Percentiles rank a stretch among this genome's conserved stretches.
phyloP scores from a whole-genome alignment of 495 filamentous ascomycete genomes.

The Neurospora intermedia region DNA sequence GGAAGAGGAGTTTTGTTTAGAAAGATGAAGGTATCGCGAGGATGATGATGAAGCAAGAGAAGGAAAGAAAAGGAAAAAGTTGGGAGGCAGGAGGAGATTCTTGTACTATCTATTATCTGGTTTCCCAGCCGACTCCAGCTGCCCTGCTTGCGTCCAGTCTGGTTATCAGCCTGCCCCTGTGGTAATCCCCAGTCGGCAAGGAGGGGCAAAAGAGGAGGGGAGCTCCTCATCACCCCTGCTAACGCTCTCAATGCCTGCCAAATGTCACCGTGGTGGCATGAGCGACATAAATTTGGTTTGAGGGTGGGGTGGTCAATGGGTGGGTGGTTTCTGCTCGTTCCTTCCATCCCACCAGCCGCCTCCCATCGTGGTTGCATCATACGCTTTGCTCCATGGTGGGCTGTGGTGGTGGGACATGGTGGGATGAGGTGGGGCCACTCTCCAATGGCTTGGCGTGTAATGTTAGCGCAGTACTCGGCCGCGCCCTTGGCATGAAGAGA shows the following conservation, averaged over 20 bases:
- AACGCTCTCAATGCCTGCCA: neutral
- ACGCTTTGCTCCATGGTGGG: neutral
- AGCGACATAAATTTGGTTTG: constrained; percentile 26
- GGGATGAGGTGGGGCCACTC: neutral
- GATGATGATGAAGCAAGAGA: neutral
- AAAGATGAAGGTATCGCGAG: neutral
- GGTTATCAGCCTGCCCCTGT: neutral
- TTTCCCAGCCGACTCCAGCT: neutral
- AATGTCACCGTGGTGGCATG: constrained; percentile 20
- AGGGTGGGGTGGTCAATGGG: constrained; percentile 19
- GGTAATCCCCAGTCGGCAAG: neutral
- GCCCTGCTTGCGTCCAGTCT: neutral
- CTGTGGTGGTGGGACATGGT: neutral
- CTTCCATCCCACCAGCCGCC: neutral
- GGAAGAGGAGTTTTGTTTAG: neutral
- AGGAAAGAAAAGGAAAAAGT: neutral
- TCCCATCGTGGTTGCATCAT: constrained; percentile 19
- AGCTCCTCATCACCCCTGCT: neutral
- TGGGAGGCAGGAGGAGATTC: neutral
- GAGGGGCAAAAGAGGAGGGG: neutral
- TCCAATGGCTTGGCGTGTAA: neutral
- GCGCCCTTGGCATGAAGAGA: neutral
- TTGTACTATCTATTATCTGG: neutral
- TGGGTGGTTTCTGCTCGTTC: constrained; percentile 1
- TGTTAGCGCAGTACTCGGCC: neutral